Percentiles rank a stretch among this genome's conserved stretches.
Conservation (phyloP, 1,139 yeast genomes). For the Blastobotrys serpentis region DNA sequence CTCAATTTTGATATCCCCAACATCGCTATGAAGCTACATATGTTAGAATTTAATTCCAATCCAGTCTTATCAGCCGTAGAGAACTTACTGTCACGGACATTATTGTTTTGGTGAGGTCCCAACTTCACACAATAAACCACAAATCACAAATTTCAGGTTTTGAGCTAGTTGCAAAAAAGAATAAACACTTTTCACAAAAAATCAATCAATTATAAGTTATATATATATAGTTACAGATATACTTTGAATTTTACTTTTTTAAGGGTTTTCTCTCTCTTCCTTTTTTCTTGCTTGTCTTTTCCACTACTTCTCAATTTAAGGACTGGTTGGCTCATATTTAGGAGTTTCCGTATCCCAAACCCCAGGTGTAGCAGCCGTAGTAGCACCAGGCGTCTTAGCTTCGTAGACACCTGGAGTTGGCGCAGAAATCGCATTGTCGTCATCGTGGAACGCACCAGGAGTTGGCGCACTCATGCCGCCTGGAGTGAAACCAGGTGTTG, state of each 20-base stretch:
- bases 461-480: slow-evolving; percentile 44
- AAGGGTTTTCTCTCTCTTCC: neutral
- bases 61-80: neutral
- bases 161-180: too few species aligned
- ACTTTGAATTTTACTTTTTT: neutral
- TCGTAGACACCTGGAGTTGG: slow-evolving; percentile 44
- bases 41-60: neutral
- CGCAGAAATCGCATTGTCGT: slow-evolving; percentile 39
- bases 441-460: slow-evolving; percentile 45
- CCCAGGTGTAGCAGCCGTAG: slow-evolving; percentile 41
- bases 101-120: neutral
- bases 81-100: slow-evolving; percentile 17
- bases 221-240: neutral
- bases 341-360: slow-evolving; percentile 43
- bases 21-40: slow-evolving; percentile 40
- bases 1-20: slow-evolving; percentile 44
- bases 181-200: too few species aligned
- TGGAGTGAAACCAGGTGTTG: slow-evolving; percentile 45
- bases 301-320: slow-evolving; percentile 26
- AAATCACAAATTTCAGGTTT: too few species aligned
- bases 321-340: slow-evolving; percentile 38
- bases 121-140: too few species aligned
- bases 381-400: slow-evolving; percentile 45
- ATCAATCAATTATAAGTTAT: slow-evolving; percentile 4
- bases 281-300: neutral